Conservation (phyloP, 306 rosid species). For the Gynostemma pentaphyllum region DNA sequence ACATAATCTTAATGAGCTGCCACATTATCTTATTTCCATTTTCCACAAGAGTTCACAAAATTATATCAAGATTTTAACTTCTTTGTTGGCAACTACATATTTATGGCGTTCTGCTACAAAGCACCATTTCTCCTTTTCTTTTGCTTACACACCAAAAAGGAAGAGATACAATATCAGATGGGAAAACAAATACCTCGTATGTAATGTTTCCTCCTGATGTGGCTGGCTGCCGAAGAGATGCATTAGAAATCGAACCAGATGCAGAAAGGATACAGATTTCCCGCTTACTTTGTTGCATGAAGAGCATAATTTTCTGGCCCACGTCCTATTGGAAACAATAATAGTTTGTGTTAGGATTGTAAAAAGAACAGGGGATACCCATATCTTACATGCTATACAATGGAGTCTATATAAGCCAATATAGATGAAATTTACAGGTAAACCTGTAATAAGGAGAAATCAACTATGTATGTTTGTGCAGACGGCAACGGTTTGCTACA, state of each 20-base stretch:
- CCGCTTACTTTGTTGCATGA: constrained; percentile 88
- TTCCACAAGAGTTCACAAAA: neutral
- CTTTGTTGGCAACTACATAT: neutral
- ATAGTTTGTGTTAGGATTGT: constrained; percentile 24
- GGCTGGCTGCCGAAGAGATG: constrained; percentile 86
- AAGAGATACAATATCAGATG: neutral
- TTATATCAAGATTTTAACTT: neutral
- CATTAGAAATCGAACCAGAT: constrained; percentile 81
- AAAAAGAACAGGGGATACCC: constrained; percentile 12
- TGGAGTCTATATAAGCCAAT: neutral
- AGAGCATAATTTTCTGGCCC: constrained; percentile 84
- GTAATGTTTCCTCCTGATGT: constrained; percentile 83
- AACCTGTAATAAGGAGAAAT: neutral
- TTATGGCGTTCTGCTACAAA: neutral
- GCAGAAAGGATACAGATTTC: constrained; percentile 92
- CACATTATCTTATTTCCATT: neutral
- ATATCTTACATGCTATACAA: neutral
- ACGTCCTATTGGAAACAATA: constrained; percentile 58
- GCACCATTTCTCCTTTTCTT: neutral
- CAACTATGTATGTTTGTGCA: neutral
- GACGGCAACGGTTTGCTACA: neutral
- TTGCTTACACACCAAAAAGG: neutral
- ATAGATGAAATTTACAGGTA: neutral
- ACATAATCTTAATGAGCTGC: neutral
- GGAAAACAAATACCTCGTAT: constrained; percentile 53